Evolutionary conservation across 108 stramenopile species (phyloP), one percentile per base, ranked within the genome.

Genomic region (Parietichytrium sp.): DNA sequence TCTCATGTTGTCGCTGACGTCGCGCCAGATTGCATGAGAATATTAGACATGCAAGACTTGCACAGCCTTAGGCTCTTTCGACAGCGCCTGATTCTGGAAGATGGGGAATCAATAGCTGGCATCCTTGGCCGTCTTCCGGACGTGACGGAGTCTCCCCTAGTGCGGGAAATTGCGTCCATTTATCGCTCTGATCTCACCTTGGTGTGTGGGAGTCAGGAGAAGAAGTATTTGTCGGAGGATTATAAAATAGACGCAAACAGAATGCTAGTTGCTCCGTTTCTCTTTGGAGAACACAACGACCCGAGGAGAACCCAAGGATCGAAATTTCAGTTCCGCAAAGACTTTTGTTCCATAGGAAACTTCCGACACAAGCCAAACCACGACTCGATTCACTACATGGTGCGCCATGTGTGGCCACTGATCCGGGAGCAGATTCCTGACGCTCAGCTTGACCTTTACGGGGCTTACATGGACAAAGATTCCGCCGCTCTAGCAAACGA

Each of bases 41-140:
- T 94, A 29, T 54, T 94, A 50, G 93, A 94, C 80, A 94, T 92
- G 89, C 93, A 94, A 83, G 93, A 94, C 83, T 83, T 93, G 81
- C 93, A 94, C 86, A 85, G 89, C 38, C 80, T 94, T 51, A 84
- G 93, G 29, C 18, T 54, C 30, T 79, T 77, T 0, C 84, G 92
- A 25, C 90, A 93, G 55, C 54, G 27, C 31, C 27, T 88, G 12
- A n/a, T n/a, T n/a, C 87, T 91, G 3, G 55, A 87, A 78, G 52
- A 85, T 52, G 54, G 48, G 36, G 38, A 20, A 25, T 25, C 52
- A 2, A 23, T 55, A 30, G 48, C 29, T 49, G 72, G 72, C 13
- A 25, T 38, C 16, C 3, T 31, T 8, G 53, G 48, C 26, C 51
- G 38, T 15, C n/a, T 25, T 6, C 33, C 47, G 30, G 47, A 49